These are phyloP conservation scores for Tuber calosporum DNA, from an alignment of 495 filamentous ascomycete genomes.

Conservation along the genomic window DNA sequence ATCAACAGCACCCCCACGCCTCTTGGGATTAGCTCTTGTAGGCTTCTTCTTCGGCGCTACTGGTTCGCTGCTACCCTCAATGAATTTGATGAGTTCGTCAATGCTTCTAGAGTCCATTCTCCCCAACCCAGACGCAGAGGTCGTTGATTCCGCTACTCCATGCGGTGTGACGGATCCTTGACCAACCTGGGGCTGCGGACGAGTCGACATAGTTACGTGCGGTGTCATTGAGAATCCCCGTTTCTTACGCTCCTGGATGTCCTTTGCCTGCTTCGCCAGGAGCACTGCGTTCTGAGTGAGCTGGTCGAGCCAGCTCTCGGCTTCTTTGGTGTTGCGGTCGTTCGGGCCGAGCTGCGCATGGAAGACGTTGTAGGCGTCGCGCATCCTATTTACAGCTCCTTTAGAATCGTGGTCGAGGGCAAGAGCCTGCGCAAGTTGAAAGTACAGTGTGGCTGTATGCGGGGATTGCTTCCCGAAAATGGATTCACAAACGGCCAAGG, in stretches of 20 bases:
- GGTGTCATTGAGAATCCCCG: constrained; percentile 55
- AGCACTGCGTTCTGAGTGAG: constrained; percentile 89
- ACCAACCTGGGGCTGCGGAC: constrained; percentile 49
- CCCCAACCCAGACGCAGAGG: constrained; percentile 38
- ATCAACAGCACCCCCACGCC: constrained; percentile 47
- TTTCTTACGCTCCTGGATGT: constrained; percentile 63
- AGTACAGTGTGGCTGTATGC: constrained; percentile 89
- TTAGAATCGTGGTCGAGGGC: constrained; percentile 89
- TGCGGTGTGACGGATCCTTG: constrained; percentile 43
- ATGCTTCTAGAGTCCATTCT: constrained; percentile 65
- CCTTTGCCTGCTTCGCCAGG: constrained; percentile 85
- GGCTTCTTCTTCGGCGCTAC: constrained; percentile 64
- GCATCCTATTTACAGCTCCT: constrained; percentile 82
- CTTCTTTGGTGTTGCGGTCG: constrained; percentile 92
- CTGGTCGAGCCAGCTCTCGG: constrained; percentile 90
- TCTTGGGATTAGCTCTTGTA: constrained; percentile 63
- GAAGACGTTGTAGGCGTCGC: constrained; percentile 94
- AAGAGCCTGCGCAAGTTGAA: constrained; percentile 92
- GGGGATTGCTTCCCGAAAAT: constrained; percentile 80
- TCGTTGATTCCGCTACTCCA: constrained; percentile 45
- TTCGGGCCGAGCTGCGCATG: constrained; percentile 70
- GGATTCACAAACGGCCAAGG: constrained; percentile 74
- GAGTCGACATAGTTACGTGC: constrained; percentile 46
- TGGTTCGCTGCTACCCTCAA: constrained; percentile 63
- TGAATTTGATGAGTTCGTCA: constrained; percentile 79